Evolutionary conservation across 805 yeast genomes (phyloP).

Genomic region (Starmerella davenportii): DNA sequence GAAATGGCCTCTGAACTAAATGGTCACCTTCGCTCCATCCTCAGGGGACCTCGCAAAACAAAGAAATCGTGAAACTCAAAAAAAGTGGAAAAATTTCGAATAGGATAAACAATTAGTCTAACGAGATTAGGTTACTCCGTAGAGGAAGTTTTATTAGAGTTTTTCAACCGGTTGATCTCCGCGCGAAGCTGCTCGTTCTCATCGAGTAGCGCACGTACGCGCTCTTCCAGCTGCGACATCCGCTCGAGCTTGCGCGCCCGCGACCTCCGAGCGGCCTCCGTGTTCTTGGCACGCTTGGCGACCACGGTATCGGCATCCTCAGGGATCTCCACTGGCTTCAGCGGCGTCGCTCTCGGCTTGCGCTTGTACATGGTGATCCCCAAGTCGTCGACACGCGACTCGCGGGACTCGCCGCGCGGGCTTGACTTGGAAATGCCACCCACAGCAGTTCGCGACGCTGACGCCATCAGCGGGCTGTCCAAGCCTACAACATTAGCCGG

Average conservation of each 20-base stretch:
- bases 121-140: neutral
- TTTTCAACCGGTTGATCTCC: conserved; percentile 32
- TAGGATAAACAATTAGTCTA: neutral
- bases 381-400: conserved; percentile 33
- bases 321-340: conserved; percentile 46
- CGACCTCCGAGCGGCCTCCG: conserved; percentile 87
- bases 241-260: conserved; percentile 88
- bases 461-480: neutral
- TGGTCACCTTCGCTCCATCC: no score
- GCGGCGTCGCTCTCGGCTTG: conserved; percentile 55
- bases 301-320: conserved; percentile 21
- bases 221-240: conserved; percentile 68
- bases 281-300: conserved; percentile 84
- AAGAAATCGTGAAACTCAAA: no score
- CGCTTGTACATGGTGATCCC: conserved; percentile 64
- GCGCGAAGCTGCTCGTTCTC: conserved; percentile 42
- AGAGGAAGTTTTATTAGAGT: neutral
- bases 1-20: no score
- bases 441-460: neutral
- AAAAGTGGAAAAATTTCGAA: no score
- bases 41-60: no score
- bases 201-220: conserved; percentile 46
- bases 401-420: neutral
- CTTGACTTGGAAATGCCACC: conserved; percentile 5
- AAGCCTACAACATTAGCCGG: neutral